These are phyloP conservation scores for Alternaria ethzedia DNA, from an alignment of 2,329 filamentous ascomycete species.

Conservation along the genomic window DNA sequence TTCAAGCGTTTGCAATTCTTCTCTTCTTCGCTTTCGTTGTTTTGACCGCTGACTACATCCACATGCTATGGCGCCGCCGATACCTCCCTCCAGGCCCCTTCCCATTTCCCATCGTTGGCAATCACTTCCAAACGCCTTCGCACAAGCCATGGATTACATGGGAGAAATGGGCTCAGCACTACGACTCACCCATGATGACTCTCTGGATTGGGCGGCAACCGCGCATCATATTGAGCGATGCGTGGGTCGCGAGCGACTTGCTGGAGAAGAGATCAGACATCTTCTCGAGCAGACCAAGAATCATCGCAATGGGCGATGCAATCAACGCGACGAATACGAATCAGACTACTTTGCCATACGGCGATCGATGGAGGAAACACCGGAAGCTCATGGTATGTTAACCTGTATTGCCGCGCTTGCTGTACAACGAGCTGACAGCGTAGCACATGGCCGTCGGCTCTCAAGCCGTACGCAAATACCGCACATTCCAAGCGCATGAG, in stretches of 20 bases:
- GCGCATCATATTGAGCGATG: neutral
- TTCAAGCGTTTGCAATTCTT: rapidly evolving
- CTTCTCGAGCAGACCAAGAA: neutral
- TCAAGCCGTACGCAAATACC: neutral
- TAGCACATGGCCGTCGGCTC: neutral
- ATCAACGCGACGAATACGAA: neutral
- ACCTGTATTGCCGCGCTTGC: rapidly evolving
- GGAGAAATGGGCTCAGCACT: neutral
- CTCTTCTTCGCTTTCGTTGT: rapidly evolving
- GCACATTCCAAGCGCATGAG: neutral
- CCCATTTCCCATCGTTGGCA: neutral
- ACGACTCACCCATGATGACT: neutral
- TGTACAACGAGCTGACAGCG: neutral
- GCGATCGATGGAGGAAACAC: neutral
- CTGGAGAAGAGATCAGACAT: neutral
- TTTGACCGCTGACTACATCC: neutral
- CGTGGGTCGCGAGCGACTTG: neutral
- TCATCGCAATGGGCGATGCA: neutral
- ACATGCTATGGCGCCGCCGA: neutral
- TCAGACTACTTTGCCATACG: neutral
- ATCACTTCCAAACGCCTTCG: neutral
- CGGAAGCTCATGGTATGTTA: neutral
- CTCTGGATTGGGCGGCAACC: neutral
- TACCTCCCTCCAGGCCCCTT: neutral
- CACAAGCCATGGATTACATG: neutral